Evolutionary conservation across 2,329 filamentous ascomycete genomes (phyloP).

Genomic region (Amauroascus verrucosus): DNA sequence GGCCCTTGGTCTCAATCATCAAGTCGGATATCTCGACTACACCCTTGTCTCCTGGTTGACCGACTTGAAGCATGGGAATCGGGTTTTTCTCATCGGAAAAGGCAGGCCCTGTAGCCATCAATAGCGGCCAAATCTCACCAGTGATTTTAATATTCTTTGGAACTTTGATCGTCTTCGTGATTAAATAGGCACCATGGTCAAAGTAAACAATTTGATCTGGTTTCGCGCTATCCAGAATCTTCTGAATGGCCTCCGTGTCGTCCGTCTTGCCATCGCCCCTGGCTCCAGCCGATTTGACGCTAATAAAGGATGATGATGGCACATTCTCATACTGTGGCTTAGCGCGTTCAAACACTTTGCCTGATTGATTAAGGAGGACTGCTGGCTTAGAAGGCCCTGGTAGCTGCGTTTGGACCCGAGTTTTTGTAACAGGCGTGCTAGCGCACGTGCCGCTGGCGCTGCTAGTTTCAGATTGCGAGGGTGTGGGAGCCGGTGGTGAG

Average conservation of each 20-base stretch:
- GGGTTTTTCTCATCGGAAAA: conserved; percentile 70
- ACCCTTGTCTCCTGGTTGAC: conserved; percentile 64
- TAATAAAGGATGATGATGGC: conserved; percentile 61
- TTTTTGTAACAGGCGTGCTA: conserved; percentile 27
- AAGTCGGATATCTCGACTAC: conserved; percentile 79
- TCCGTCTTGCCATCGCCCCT: conserved; percentile 81
- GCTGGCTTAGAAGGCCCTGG: conserved; percentile 53
- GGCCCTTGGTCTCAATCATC: conserved; percentile 72
- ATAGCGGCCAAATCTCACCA: conserved; percentile 82
- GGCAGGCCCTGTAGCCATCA: conserved; percentile 66
- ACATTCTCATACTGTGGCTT: conserved; percentile 79
- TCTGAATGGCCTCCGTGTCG: conserved; percentile 76
- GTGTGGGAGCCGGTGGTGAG: conserved; percentile 14
- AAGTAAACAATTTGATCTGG: conserved; percentile 54
- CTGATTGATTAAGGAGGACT: conserved; percentile 52
- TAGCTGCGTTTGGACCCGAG: conserved; percentile 50
- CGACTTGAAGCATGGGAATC: conserved; percentile 75
- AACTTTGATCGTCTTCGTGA: conserved; percentile 50
- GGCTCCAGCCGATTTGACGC: conserved; percentile 71
- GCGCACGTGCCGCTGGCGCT: conserved; percentile 15
- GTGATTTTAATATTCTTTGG: conserved; percentile 74
- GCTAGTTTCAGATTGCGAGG: conserved; percentile 13
- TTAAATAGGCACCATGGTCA: conserved; percentile 53
- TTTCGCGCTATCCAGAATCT: conserved; percentile 55
- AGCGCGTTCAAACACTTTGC: conserved; percentile 67